Evolutionary conservation across 345 rosid genomes (phyloP).

Genomic region (Corchorus olitorius): DNA sequence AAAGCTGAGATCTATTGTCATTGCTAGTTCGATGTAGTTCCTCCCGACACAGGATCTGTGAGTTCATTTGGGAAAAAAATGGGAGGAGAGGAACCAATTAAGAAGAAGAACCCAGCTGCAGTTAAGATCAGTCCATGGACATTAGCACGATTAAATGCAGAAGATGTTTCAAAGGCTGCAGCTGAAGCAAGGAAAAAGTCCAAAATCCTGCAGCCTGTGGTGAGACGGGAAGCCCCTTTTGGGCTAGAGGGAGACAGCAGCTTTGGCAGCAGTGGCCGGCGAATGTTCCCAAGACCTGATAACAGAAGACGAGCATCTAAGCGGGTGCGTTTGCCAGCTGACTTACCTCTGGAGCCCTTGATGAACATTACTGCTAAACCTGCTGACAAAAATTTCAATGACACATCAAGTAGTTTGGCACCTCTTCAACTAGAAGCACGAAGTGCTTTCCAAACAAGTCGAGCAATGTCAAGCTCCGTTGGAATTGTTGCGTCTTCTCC

Average conservation of each 20-base stretch:
- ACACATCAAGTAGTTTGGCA: constrained; percentile 69
- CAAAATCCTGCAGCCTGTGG: constrained; percentile 81
- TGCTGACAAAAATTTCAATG: constrained; percentile 50
- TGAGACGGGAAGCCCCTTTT: constrained; percentile 51
- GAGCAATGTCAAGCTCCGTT: constrained; percentile 75
- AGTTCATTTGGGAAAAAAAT: constrained; percentile 89
- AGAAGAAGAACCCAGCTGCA: constrained; percentile 68
- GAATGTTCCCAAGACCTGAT: constrained; percentile 72
- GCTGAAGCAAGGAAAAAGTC: constrained; percentile 96
- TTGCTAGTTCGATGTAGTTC: constrained; percentile 91
- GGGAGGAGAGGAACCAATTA: constrained; percentile 56
- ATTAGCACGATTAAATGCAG: constrained; percentile 86
- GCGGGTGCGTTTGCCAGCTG: constrained; percentile 76
- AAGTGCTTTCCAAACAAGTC: constrained; percentile 92
- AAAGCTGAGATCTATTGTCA: not conserved
- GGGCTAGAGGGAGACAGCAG: constrained; percentile 61
- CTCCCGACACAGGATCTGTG: constrained; percentile 91
- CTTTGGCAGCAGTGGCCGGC: constrained; percentile 77
- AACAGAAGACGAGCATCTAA: constrained; percentile 65
- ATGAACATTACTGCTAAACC: constrained; percentile 41
- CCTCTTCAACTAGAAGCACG: constrained; percentile 95
- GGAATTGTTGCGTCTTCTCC: constrained; percentile 84
- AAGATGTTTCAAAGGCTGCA: constrained; percentile 93
- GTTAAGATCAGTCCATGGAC: constrained; percentile 98
- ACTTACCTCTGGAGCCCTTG: constrained; percentile 62